Evolutionary conservation across 2,329 filamentous ascomycete genomes (phyloP), one percentile per base, ranked within the genome.

Genomic region (Pseudonectria buxi): DNA sequence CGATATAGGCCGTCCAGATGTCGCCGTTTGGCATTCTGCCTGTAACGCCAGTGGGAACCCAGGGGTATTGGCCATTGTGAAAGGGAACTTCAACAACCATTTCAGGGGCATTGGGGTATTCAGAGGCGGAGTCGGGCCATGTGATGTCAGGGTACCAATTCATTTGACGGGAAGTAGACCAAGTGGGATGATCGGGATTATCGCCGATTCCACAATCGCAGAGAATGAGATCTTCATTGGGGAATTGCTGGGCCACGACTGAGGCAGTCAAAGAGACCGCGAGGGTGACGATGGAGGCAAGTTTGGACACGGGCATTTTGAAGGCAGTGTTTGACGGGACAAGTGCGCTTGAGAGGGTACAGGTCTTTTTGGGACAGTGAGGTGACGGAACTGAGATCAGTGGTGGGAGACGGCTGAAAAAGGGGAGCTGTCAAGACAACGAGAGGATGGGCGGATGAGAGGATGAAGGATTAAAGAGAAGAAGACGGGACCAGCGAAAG

Each of bases 111-210:
- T 53, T 49, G 10, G 62, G 62, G 26, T 62, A 61, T 10, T 51
- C 46, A 22, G 56, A 56, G 26, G 51, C 56, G 22, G 53, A 53
- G 4, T 49, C 45, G 11, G 61, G 56, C 63, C 63, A 66, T 24
- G 49, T 37, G 28, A 64, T 54, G 9, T 63, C 55, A 30, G 58
- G 35, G 36, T 66, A 66, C 63, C 63, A 66, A 41, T 66, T 65
- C 48, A 66, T 61, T 44, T 66, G 63, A 27, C 63, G 63, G 29
- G 63, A 66, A 5, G 63, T 66, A 6, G 63, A 66, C 63, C 63
- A 66, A 24, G 50, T 53, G 9, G 55, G 48, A 27, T 65, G 58
- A 6, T 54, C 51, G n/a, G 55, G 50, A 46, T 66, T 63, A 39
- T 63, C 58, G 6, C 63, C 63, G 36, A 65, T 65, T 22, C 63